Base-by-base conservation (phyloP, 768 basidiomycete genomes). In the Pholiota conissans region DNA sequence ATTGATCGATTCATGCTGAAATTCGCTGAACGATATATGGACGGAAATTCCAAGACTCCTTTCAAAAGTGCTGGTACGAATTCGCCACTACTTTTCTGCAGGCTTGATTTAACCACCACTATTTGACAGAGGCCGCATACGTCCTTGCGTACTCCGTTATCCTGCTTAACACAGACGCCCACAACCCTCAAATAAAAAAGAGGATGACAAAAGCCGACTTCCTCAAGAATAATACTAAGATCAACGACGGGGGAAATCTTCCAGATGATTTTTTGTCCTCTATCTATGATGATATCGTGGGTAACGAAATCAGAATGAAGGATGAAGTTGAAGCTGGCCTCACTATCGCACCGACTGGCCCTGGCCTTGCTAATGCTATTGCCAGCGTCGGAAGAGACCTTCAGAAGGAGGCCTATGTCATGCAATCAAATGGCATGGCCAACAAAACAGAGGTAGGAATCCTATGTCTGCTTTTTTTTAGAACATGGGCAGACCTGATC, bases 1-100 rank as follows among this genome's bases (percentile, higher is more conserved):
- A 98, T 99, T 63, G 97, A 99, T 80, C 87, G 97, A 8, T 98
- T 85, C 75, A 95, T 99, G 93, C 84, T 98, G 54, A 99, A 99
- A 72, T 99, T 98, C 67, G 96, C 97, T 8, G 95, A 98, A 70
- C 85, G 95, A 32, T 99, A 94, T 70, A 94, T 98, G 60, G 91
- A 88, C 11, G 89, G 88, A 55, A 98, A 98, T 70, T 73, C 85
- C 0, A 83, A 87, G 63, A 91, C 90, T 0, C 81, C 84, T 2
- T 99, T 98, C 67, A 90, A 92, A 50, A 98, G 98, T 72, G 97
- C 97, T 66, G 95, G 92, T 92, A 60, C 54, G 87, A 74, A 7
- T 32, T 42, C 14, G 8, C 3, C 49, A 13, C 18, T 22, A 24
- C 26, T 11, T 3, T 47, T 22, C 32, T 20, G n/a, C 7, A 30